Percentiles rank a stretch among this genome's conserved stretches.
Conservation (phyloP, 2,329 filamentous ascomycete species). For the Neurospora sp. region DNA sequence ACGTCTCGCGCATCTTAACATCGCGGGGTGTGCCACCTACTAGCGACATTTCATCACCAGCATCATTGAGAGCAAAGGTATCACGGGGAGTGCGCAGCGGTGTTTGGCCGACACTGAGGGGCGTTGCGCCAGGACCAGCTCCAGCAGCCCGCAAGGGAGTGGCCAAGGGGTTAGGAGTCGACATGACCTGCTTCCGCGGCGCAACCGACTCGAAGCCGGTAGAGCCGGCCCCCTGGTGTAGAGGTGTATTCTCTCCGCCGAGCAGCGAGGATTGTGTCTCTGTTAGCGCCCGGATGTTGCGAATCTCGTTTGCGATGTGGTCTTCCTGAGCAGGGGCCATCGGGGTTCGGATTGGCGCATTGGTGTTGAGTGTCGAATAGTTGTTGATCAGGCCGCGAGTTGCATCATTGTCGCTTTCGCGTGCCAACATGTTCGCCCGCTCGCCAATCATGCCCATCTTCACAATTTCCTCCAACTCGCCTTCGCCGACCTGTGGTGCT, state of each 20-base stretch:
- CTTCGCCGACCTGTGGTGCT: conserved; percentile 82
- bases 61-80: conserved; percentile 71
- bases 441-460: conserved; percentile 97
- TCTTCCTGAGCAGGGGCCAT: conserved; percentile 88
- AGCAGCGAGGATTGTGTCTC: conserved; percentile 89
- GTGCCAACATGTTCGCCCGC: conserved; percentile 65
- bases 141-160: conserved; percentile 66
- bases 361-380: conserved; percentile 72
- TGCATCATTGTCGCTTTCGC: conserved; percentile 71
- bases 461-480: conserved; percentile 91
- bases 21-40: conserved; percentile 70
- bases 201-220: conserved; percentile 83
- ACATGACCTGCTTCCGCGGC: conserved; percentile 67
- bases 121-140: conserved; percentile 59
- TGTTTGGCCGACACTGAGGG: conserved; percentile 62
- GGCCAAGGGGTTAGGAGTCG: conserved; percentile 93
- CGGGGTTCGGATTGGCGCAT: conserved; percentile 84
- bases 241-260: conserved; percentile 85
- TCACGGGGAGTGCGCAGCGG: conserved; percentile 85
- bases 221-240: conserved; percentile 71
- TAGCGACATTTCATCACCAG: conserved; percentile 54
- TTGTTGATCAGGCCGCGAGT: conserved; percentile 80
- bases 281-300: conserved; percentile 83
- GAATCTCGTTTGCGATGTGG: conserved; percentile 90
- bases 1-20: conserved; percentile 59